Base-by-base conservation (phyloP, 495 filamentous ascomycete species). In the Annulohypoxylon bovei region DNA sequence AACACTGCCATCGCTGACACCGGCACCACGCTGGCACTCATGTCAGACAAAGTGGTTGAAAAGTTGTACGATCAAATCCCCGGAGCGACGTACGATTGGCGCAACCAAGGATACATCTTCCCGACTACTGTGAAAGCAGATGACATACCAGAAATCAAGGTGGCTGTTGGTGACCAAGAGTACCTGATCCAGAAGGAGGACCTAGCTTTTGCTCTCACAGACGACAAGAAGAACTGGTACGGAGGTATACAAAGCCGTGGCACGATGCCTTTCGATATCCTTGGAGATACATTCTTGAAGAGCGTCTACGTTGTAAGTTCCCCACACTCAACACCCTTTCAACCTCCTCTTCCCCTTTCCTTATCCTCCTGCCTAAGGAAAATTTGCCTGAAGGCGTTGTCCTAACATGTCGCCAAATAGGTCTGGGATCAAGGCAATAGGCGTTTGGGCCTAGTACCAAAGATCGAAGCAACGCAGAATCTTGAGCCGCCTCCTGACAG, bases 1-100 rank as follows among this genome's bases (percentile, higher is more conserved):
- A 94, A 93, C 79, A 91, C 81, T n/a, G 90, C 92, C 57, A 93
- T 94, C 62, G 90, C 89, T 49, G 92, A 94, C 77, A 94, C 92
- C 3, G 92, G 91, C 62, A 93, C 91, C 35, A 91, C 90, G 1
- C 84, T 94, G 52, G 87, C 88, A 1, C 85, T 94, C 47, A 80
- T 94, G 30, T 85, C 89, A 52, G 92, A 94, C 76, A 74, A 72
- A 3, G 84, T 86, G 16, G 90, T 88, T 77, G 79, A 90, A 68
- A 88, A 85, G 9, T 84, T 95, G 71, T 95, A 95, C 76, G 80
- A 83, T 55, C 81, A 87, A 37, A 92, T 95, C 65, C 86, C 86
- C n/a, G 90, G 90, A 3, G 84, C 90, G 6, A 80, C 75, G 35
- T 93, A 93, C 75, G 87, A 90, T 65, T 72, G 79, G 22, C 68